These are phyloP conservation scores for Ogataea philodendri DNA, from an alignment of 805 yeast species.

Conservation along the genomic window DNA sequence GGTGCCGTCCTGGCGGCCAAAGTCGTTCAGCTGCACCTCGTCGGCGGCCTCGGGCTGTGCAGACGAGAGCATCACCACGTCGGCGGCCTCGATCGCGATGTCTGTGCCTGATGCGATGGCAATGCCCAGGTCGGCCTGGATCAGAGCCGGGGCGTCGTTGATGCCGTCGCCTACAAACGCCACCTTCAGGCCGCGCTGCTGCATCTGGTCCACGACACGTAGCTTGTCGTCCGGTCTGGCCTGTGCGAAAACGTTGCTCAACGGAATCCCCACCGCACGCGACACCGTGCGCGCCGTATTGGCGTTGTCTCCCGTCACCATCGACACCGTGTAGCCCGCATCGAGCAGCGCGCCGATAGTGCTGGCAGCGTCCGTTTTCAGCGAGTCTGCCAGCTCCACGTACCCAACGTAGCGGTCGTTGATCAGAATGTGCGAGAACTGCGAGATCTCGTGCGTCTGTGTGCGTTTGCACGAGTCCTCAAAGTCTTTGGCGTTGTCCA, in stretches of 20 bases:
- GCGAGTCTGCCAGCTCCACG: slow-evolving; percentile 62
- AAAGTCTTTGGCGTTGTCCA: slow-evolving; percentile 25
- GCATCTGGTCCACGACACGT: slow-evolving; percentile 57
- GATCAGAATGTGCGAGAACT: slow-evolving; percentile 45
- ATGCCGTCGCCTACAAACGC: slow-evolving; percentile 98
- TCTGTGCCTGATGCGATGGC: slow-evolving; percentile 93
- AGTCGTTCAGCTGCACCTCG: slow-evolving; percentile 17
- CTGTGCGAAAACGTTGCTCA: slow-evolving; percentile 65
- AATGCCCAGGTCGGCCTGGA: slow-evolving; percentile 83
- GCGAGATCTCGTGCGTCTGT: slow-evolving; percentile 18
- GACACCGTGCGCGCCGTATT: slow-evolving; percentile 67
- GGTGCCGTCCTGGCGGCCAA: slow-evolving; percentile 32
- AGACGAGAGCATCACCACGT: slow-evolving; percentile 68
- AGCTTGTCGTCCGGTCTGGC: slow-evolving; percentile 78
- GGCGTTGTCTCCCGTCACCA: slow-evolving; percentile 86
- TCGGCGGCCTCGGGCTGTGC: slow-evolving; percentile 17
- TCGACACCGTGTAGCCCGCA: slow-evolving; percentile 62
- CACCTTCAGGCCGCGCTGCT: slow-evolving; percentile 45
- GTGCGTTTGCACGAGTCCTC: slow-evolving; percentile 9
- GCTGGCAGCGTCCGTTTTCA: slow-evolving; percentile 62
- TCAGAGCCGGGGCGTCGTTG: slow-evolving; percentile 96
- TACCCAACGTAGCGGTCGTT: slow-evolving; percentile 60
- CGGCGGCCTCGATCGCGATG: slow-evolving; percentile 96
- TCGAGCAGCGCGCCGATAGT: slow-evolving; percentile 55
- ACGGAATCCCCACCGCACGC: slow-evolving; percentile 60